Evolutionary conservation across 305 asterid species (phyloP), one percentile per base, ranked within the genome.

Genomic region (Vinca major): DNA sequence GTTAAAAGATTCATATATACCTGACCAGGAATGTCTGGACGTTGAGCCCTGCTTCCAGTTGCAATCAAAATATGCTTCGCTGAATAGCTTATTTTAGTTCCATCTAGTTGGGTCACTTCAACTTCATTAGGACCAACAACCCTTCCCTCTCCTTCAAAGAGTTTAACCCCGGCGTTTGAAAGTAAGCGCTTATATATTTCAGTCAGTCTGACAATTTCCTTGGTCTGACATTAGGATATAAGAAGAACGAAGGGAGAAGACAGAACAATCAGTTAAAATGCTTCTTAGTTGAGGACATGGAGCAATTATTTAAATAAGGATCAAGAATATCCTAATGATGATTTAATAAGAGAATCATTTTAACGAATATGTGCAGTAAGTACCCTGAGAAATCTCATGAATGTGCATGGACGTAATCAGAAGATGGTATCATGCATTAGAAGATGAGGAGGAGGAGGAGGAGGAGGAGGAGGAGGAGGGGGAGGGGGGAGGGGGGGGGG

Each of bases 121-220:
- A 91, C 99, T 73, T 91, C 96, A 84, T 94, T 88, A 60, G 96
- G 96, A 79, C 97, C 92, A 70, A 88, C 80, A 55, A 94, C 83
- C 84, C 84, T 88, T 73, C 99, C 99, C 82, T 89, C 97, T 73
- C 99, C 99, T 85, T 94, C 99, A 69, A 80, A 94, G 66, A 94
- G 87, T 85, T 91, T 91, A 70, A 89, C 99, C 73, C 95, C 95
- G 11, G 99, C 89, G 76, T 81, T 88, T 67, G 96, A 66, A 78
- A 94, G 99, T 68, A 89, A 73, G 43, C 96, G 78, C 82, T 91
- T 94, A 78, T 94, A 91, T 75, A 94, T 83, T 74, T 96, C 99
- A 80, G 78, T 88, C 78, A 94, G 83, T 84, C 99, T 85, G 63
- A 88, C 77, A 72, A 94, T 91, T 84, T 94, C 99, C 79, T 91